Conservation (phyloP, 1,139 yeast species). For the Zygoascus meyerae region DNA sequence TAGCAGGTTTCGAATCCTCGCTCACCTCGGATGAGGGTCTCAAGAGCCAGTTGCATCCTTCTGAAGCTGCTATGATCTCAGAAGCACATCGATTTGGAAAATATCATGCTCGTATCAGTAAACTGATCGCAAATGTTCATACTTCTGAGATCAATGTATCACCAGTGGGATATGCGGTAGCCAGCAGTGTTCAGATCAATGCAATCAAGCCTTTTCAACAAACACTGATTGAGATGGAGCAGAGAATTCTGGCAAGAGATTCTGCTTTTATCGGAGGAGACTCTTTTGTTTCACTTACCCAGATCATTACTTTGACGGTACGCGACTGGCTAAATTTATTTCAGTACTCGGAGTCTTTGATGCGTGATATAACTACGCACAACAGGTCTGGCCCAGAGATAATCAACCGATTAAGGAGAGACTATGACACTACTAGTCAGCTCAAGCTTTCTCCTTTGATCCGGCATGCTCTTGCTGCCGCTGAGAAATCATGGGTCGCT, state of each 20-base stretch:
- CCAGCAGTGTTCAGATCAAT: conserved; percentile 14
- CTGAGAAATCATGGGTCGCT: conserved; percentile 24
- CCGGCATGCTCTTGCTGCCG: conserved; percentile 19
- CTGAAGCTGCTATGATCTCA: conserved; percentile 15
- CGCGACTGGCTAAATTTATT: conserved; percentile 22
- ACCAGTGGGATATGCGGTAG: conserved; percentile 21
- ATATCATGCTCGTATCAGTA: neutral
- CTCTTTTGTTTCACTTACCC: conserved; percentile 20
- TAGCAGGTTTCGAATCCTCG: conserved; percentile 25
- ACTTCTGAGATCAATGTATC: conserved; percentile 9
- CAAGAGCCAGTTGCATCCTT: conserved; percentile 7
- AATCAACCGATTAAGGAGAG: conserved; percentile 14
- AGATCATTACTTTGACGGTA: conserved; percentile 19
- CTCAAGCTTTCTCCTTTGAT: conserved; percentile 19
- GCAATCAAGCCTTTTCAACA: conserved; percentile 17
- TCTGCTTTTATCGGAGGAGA: conserved; percentile 26
- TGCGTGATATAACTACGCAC: conserved; percentile 13
- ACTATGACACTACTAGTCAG: conserved; percentile 21
- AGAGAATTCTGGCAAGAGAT: conserved; percentile 18
- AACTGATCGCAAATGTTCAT: neutral
- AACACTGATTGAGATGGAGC: conserved; percentile 20
- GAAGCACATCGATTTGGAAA: conserved; percentile 1
- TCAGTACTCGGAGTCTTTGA: conserved; percentile 17
- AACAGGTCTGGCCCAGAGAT: conserved; percentile 12
- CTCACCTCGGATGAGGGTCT: conserved; percentile 14